phyloP scores from a whole-genome alignment of 2,329 filamentous ascomycete genomes.

The Orbilia quercus region DNA sequence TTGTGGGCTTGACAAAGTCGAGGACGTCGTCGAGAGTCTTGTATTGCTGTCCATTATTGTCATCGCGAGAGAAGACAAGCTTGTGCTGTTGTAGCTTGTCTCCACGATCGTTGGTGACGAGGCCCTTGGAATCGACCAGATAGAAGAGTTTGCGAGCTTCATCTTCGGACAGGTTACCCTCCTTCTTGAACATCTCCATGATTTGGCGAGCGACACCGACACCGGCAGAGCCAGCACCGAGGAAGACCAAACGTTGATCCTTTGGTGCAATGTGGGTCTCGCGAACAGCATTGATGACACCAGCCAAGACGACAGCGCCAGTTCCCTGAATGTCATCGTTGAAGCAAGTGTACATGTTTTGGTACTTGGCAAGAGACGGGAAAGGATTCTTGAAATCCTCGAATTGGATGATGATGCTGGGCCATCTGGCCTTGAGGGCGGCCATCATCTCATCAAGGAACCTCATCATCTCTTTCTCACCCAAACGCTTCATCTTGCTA shows the following conservation, averaged over 20 bases:
- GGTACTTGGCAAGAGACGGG: slow-evolving; percentile 89
- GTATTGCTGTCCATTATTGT: slow-evolving; percentile 76
- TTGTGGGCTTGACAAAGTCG: slow-evolving; percentile 93
- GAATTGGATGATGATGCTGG: slow-evolving; percentile 83
- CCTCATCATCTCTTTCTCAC: slow-evolving; percentile 80
- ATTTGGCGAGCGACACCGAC: slow-evolving; percentile 98
- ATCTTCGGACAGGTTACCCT: slow-evolving; percentile 82
- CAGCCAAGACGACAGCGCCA: slow-evolving; percentile 90
- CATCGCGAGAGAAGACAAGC: slow-evolving; percentile 74
- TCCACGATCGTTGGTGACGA: slow-evolving; percentile 91
- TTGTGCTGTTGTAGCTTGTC: slow-evolving; percentile 94
- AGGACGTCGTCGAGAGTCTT: slow-evolving; percentile 88
- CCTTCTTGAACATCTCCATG: slow-evolving; percentile 94
- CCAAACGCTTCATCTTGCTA: slow-evolving; percentile 82
- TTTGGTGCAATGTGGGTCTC: slow-evolving; percentile 84
- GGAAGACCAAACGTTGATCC: slow-evolving; percentile 94
- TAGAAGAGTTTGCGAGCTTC: slow-evolving; percentile 92
- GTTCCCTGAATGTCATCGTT: slow-evolving; percentile 99
- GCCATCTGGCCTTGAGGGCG: slow-evolving; percentile 80
- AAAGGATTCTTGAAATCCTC: slow-evolving; percentile 99
- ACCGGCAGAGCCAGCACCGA: slow-evolving; percentile 93
- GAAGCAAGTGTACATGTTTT: slow-evolving; percentile 90
- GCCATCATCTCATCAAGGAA: slow-evolving; percentile 99
- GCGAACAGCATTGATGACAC: slow-evolving; percentile 80
- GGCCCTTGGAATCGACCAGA: slow-evolving; percentile 95